Base-by-base conservation (phyloP, 805 yeast genomes). In the Nakazawaea ishiwadae region DNA sequence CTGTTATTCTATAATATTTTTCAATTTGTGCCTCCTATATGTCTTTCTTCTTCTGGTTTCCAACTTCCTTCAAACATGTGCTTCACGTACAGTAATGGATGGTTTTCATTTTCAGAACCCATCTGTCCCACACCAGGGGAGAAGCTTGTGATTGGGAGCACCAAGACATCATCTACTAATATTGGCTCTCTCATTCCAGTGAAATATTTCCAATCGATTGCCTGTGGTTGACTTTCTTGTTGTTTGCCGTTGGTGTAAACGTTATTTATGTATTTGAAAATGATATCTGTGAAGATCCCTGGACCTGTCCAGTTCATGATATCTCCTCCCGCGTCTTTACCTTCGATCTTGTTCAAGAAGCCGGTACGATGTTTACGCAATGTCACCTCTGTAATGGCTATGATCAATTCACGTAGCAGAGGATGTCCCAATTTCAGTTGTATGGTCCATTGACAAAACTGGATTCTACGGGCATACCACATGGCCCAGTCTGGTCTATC, bases 271-370 rank as follows among this genome's bases (percentile, higher is more conserved):
- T 91, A 89, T 35, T 74, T 78, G 60, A 93, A 88, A 17, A 93
- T 70, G 8, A 76, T 64, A 58, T 93, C 98, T 0, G 99, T 91
- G 79, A 90, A 93, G 17, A 88, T 77, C 1, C 95, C 98, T 0
- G 98, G 96, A 0, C 99, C 99, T 0, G 98, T 87, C 96, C 96
- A 87, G 54, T 83, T 75, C 95, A 88, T 86, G 40, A 88, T 75
- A 55, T 83, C 89, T 16, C 80, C 80, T 5, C 95, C 95, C 7
- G 69, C 63, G 48, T 81, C 81, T 49, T 77, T 75, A 5, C 85
- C 81, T 35, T 69, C 63, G 0, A 76, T 64, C 38, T 67, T 61
- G 0, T 58, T 55, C 41, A 85, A 64, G 3, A 56, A 55, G 1
- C 79, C 79, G n/a, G 62, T 60, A 14, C 53, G 46, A 47, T 73